Percentiles rank a stretch among this genome's conserved stretches.
Conservation (phyloP, 2,329 filamentous ascomycete species). For the Phialemoniopsis sp. region DNA sequence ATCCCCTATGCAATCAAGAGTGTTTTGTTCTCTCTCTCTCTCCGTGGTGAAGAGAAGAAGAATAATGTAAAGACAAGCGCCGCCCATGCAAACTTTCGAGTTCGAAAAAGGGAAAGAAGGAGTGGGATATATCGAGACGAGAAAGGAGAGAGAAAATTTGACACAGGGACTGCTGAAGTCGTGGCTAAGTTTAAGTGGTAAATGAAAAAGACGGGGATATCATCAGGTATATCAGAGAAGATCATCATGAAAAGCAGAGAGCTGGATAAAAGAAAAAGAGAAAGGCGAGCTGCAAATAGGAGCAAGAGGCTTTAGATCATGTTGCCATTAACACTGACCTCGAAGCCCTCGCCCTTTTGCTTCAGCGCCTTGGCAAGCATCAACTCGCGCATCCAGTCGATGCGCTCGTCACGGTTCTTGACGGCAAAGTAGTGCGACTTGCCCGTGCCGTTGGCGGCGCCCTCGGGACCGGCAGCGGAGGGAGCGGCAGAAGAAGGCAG, state of each 20-base stretch:
- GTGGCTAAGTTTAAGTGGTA: too few relatives aligned
- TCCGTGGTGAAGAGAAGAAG: background rate
- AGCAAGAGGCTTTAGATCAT: constrained; percentile 50
- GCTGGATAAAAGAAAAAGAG: background rate
- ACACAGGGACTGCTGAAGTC: too few relatives aligned
- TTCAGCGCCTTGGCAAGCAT: constrained; percentile 87
- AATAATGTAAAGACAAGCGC: too few relatives aligned
- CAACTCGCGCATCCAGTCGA: constrained; percentile 95
- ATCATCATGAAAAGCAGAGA: background rate
- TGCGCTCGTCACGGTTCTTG: constrained; percentile 79
- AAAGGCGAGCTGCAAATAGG: too few relatives aligned
- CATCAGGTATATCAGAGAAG: background rate
- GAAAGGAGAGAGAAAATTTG: background rate
- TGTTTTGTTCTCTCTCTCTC: too few relatives aligned
- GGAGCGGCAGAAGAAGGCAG: constrained; percentile 17
- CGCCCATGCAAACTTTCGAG: too few relatives aligned
- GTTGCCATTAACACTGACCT: constrained; percentile 77
- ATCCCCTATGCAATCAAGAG: too few relatives aligned
- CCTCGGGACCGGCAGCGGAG: constrained; percentile 18
- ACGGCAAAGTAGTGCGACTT: constrained; percentile 96
- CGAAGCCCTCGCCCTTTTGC: constrained; percentile 79
- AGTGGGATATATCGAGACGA: too few relatives aligned
- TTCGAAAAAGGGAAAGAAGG: too few relatives aligned
- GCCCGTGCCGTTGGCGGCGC: constrained; percentile 53
- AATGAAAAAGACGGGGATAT: too few relatives aligned